Evolutionary conservation across 352 stramenopile genomes (phyloP).

Genomic region (Phytophthora rubi): DNA sequence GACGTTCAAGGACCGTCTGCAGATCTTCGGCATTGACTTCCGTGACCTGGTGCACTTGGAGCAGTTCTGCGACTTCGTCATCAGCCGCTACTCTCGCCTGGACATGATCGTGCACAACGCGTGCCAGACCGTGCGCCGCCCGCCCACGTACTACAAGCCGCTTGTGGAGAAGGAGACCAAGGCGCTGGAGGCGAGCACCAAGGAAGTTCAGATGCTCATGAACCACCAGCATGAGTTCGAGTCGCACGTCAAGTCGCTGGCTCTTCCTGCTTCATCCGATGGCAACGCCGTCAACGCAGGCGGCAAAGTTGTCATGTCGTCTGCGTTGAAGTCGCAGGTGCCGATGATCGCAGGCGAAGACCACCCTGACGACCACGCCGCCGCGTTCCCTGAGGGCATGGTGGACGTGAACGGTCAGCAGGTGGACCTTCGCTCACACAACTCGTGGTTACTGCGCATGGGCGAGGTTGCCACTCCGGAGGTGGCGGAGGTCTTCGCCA

Average conservation of each 20-base stretch:
- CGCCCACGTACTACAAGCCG: conserved; percentile 94
- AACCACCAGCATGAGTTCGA: conserved; percentile 86
- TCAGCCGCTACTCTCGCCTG: conserved; percentile 87
- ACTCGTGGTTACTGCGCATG: conserved; percentile 96
- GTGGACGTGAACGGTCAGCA: conserved; percentile 97
- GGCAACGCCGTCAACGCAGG: conserved; percentile 20
- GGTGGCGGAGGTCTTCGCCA: conserved; percentile 89
- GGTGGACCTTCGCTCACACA: conserved; percentile 93
- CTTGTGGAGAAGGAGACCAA: conserved; percentile 87
- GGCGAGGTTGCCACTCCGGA: conserved; percentile 91
- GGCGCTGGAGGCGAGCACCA: conserved; percentile 54
- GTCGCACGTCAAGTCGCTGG: conserved; percentile 63
- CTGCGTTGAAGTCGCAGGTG: conserved; percentile 85
- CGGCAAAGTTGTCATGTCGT: conserved; percentile 61
- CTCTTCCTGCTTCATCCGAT: conserved; percentile 48
- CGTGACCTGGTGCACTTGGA: conserved; percentile 96
- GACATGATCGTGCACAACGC: conserved; percentile 98
- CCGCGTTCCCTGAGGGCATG: conserved; percentile 74
- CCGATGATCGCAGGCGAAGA: conserved; percentile 79
- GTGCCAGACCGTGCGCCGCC: conserved; percentile 96
- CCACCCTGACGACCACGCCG: conserved; percentile 60
- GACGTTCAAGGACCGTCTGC: conserved; percentile 92
- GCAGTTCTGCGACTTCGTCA: conserved; percentile 92
- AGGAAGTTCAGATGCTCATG: conserved; percentile 71
- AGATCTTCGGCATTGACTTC: conserved; percentile 97